These are phyloP conservation scores for Ophiostoma pallidulum DNA, from an alignment of 2,329 filamentous ascomycete species.

Conservation along the genomic window DNA sequence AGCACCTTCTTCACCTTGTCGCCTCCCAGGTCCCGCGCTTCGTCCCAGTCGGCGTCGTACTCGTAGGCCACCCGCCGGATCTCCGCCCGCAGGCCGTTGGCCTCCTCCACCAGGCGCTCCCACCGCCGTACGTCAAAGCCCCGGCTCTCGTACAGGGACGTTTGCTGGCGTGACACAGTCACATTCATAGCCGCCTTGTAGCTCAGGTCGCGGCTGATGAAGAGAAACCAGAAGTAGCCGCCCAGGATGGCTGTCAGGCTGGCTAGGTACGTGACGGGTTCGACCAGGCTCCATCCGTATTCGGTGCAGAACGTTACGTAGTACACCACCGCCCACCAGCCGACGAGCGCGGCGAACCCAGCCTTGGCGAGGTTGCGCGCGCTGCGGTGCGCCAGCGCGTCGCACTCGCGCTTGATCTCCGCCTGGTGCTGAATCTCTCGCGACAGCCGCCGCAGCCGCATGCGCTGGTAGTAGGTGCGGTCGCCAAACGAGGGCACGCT, in stretches of 20 bases:
- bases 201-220: slow-evolving; percentile 80
- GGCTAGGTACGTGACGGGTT: slow-evolving; percentile 82
- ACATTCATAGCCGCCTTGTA: slow-evolving; percentile 82
- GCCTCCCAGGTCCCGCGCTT: slow-evolving; percentile 61
- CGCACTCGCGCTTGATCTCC: slow-evolving; percentile 72
- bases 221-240: slow-evolving; percentile 89
- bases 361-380: slow-evolving; percentile 72
- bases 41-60: slow-evolving; percentile 87
- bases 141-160: slow-evolving; percentile 61
- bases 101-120: slow-evolving; percentile 71
- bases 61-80: slow-evolving; percentile 73
- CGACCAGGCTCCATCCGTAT: slow-evolving; percentile 82
- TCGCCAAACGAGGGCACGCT: slow-evolving; percentile 82
- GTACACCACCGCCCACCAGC: slow-evolving; percentile 80
- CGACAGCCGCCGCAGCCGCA: slow-evolving; percentile 63
- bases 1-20: slow-evolving; percentile 52
- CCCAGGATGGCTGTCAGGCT: slow-evolving; percentile 80
- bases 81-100: slow-evolving; percentile 66
- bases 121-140: slow-evolving; percentile 70
- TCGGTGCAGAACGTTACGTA: slow-evolving; percentile 62
- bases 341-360: slow-evolving; percentile 62
- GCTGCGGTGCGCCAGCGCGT: slow-evolving; percentile 62
- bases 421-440: slow-evolving; percentile 59
- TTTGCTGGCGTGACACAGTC: slow-evolving; percentile 70
- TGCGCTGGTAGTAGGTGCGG: slow-evolving; percentile 78